Evolutionary conservation across 1,284 basidiomycete genomes (phyloP).

Genomic region (Moniliophthora roreri): DNA sequence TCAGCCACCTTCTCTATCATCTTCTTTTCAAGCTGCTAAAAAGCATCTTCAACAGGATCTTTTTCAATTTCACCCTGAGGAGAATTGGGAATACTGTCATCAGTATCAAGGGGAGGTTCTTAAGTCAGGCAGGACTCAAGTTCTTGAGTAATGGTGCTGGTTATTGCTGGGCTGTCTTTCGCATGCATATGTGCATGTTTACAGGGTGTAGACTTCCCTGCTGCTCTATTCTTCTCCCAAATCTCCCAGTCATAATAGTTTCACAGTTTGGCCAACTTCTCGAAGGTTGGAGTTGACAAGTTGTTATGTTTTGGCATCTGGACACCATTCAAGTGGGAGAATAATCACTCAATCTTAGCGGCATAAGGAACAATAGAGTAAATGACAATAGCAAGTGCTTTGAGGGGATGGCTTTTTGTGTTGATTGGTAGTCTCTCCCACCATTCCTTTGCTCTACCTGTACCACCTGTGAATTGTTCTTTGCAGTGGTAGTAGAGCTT

Average conservation of each 20-base stretch:
- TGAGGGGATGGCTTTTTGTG: slow-evolving; percentile 1
- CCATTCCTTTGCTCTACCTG: neutral
- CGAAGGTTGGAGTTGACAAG: neutral
- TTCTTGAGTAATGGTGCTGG: too few relatives aligned
- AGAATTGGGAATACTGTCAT: too few relatives aligned
- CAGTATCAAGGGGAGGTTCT: too few relatives aligned
- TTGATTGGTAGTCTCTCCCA: too few relatives aligned
- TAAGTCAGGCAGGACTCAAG: too few relatives aligned
- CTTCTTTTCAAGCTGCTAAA: too few relatives aligned
- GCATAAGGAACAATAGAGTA: slow-evolving; percentile 15
- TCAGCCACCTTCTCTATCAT: too few relatives aligned
- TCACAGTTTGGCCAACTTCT: neutral
- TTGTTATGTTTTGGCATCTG: slow-evolving; percentile 10
- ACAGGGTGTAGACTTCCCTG: neutral
- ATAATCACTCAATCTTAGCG: slow-evolving; percentile 16
- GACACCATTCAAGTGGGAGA: slow-evolving; percentile 16
- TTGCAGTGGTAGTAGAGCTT: slow-evolving; percentile 2
- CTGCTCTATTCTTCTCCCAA: too few relatives aligned
- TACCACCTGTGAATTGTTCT: neutral
- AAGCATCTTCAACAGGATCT: too few relatives aligned
- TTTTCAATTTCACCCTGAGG: too few relatives aligned
- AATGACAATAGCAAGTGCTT: slow-evolving; percentile 8
- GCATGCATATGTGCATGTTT: neutral
- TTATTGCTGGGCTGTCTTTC: too few relatives aligned
- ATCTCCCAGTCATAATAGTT: too few relatives aligned